A percentile compares a stretch with the other conserved stretches of the same genome.
Conservation (phyloP, 139 green algal species). For the Eudorina sp. region DNA sequence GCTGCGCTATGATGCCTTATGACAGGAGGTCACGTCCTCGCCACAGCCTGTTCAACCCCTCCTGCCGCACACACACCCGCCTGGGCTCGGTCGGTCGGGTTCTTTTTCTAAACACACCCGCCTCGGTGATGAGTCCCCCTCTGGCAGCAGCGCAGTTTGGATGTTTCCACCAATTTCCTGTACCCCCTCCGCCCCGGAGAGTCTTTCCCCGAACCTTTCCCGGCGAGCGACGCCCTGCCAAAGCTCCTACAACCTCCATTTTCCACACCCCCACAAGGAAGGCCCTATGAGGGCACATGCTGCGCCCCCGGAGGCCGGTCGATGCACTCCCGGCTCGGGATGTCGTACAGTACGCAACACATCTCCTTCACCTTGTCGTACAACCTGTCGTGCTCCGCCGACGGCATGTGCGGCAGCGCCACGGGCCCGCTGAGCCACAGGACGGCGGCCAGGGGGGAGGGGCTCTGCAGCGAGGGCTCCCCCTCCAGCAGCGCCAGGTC, state of each 20-base stretch:
- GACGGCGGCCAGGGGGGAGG: not conserved
- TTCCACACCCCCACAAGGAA: not conserved
- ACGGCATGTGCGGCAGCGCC: constrained; percentile 17
- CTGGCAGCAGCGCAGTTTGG: no score
- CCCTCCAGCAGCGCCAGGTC: constrained; percentile 1
- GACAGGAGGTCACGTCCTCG: no score
- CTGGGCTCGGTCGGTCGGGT: no score
- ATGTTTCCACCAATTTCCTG: no score
- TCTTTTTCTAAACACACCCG: no score
- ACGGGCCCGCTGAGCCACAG: constrained; percentile 39
- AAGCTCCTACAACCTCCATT: not conserved
- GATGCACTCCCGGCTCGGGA: constrained; percentile 4
- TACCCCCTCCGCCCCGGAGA: no score
- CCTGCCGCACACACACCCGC: no score
- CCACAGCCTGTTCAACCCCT: no score
- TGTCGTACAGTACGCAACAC: constrained; percentile 18
- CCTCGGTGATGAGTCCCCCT: no score
- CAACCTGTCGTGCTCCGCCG: not conserved
- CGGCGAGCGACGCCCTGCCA: no score
- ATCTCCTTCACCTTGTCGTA: constrained; percentile 4
- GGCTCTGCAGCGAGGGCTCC: not conserved
- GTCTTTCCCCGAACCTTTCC: no score
- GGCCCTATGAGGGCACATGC: not conserved
- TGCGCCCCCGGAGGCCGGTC: constrained; percentile 17
- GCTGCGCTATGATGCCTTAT: no score